Conservation (phyloP, 352 stramenopile species). For the Detonula confervacea region DNA sequence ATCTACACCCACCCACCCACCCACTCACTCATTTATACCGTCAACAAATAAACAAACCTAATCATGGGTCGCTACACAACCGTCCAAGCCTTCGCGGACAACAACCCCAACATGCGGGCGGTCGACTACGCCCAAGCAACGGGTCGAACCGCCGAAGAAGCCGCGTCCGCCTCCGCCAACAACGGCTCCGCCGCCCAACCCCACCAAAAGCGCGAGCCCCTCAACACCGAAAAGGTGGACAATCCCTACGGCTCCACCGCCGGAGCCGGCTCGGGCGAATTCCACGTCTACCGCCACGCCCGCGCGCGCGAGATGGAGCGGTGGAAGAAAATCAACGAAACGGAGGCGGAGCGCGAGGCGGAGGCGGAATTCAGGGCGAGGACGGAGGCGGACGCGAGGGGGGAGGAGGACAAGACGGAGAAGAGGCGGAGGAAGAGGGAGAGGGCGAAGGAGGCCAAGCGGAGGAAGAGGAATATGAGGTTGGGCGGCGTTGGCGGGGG, state of each 20-base stretch:
- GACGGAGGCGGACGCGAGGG: conserved; percentile 35
- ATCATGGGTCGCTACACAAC: conserved; percentile 85
- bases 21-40: too few relatives aligned
- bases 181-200: too few relatives aligned
- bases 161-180: neutral
- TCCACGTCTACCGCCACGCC: conserved; percentile 96
- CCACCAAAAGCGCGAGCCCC: conserved; percentile 39
- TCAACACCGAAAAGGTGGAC: conserved; percentile 88
- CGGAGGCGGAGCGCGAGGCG: conserved; percentile 75
- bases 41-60: too few relatives aligned
- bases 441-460: conserved; percentile 80
- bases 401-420: conserved; percentile 63
- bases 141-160: conserved; percentile 23
- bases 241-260: conserved; percentile 95
- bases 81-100: conserved; percentile 83
- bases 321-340: conserved; percentile 89
- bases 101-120: conserved; percentile 71
- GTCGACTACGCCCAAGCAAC: conserved; percentile 80
- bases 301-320: conserved; percentile 92
- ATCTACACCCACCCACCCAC: too few relatives aligned
- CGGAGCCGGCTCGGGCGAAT: conserved; percentile 93
- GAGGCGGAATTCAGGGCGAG: conserved; percentile 64
- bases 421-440: conserved; percentile 80
- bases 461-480: conserved; percentile 79
- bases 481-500: conserved; percentile 66